These are phyloP conservation scores for Amaranthus hypochondriacus DNA, from an alignment of 148 eudicot genomes.

Conservation along the genomic window DNA sequence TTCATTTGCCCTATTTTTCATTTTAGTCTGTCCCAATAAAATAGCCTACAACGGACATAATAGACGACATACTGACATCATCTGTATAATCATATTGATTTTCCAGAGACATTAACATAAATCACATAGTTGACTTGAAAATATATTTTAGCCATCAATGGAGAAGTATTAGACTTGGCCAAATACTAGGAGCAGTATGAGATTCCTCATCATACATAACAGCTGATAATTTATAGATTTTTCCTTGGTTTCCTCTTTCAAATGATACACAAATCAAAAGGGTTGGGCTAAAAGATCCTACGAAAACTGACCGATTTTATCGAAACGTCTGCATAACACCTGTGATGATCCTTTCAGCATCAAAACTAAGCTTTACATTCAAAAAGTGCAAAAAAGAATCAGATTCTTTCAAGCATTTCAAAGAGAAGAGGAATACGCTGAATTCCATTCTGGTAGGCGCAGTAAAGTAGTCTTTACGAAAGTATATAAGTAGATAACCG, in stretches of 20 bases:
- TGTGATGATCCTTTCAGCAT: not conserved
- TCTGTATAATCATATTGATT: too few relatives aligned
- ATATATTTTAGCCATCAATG: too few relatives aligned
- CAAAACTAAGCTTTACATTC: not conserved
- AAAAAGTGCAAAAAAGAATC: not conserved
- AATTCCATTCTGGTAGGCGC: not conserved
- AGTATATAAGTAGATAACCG: slow-evolving; percentile 9
- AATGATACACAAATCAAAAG: not conserved
- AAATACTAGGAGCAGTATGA: too few relatives aligned
- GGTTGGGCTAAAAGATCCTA: slow-evolving; percentile 13
- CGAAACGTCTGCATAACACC: not conserved
- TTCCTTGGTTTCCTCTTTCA: not conserved
- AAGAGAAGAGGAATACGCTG: not conserved
- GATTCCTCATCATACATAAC: too few relatives aligned
- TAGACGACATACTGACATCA: too few relatives aligned
- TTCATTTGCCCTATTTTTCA: too few relatives aligned
- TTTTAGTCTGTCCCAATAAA: too few relatives aligned
- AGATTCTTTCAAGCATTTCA: slow-evolving; percentile 11
- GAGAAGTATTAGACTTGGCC: too few relatives aligned
- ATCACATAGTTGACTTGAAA: too few relatives aligned
- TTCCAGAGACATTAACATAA: too few relatives aligned
- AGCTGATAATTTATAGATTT: not conserved
- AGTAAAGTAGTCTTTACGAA: not conserved
- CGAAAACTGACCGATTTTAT: not conserved
- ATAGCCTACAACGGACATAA: too few relatives aligned